Conservation (phyloP, 2,329 filamentous ascomycete species). For the Fusarium sp. region DNA sequence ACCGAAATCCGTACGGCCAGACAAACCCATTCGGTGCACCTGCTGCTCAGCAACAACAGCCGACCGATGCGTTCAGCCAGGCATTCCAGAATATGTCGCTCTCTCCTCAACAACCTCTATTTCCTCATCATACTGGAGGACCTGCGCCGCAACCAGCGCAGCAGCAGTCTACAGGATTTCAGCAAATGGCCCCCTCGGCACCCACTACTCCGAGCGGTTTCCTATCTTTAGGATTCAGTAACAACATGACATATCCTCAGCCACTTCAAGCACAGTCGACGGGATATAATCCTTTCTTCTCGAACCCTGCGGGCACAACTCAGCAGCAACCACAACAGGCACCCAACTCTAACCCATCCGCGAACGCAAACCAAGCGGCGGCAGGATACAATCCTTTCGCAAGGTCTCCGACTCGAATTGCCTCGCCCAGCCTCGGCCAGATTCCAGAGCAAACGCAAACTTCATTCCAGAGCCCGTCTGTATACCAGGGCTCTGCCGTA, state of each 20-base stretch:
- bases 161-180: constrained; percentile 60
- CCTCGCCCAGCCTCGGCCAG: constrained; percentile 65
- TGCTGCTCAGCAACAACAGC: constrained; percentile 53
- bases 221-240: constrained; percentile 58
- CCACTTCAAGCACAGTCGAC: constrained; percentile 58
- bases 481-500: constrained; percentile 52
- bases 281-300: constrained; percentile 69
- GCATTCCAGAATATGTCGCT: constrained; percentile 84
- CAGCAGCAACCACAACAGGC: constrained; percentile 56
- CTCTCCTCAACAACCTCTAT: constrained; percentile 72
- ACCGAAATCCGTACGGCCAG: constrained; percentile 68
- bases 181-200: constrained; percentile 62
- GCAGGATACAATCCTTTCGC: constrained; percentile 64
- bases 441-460: constrained; percentile 68
- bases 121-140: constrained; percentile 83
- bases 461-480: constrained; percentile 56
- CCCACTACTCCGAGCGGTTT: constrained; percentile 60
- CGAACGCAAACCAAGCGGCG: constrained; percentile 58
- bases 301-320: constrained; percentile 54
- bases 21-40: constrained; percentile 79
- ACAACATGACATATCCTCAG: constrained; percentile 61
- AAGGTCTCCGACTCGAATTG: constrained; percentile 66
- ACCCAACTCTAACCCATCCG: constrained; percentile 50
- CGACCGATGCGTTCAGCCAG: constrained; percentile 67
- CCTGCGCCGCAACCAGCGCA: constrained; percentile 59